Evolutionary conservation across 1,284 basidiomycete genomes (phyloP), one percentile per base, ranked within the genome.

Genomic region (Puccinia sorghi): DNA sequence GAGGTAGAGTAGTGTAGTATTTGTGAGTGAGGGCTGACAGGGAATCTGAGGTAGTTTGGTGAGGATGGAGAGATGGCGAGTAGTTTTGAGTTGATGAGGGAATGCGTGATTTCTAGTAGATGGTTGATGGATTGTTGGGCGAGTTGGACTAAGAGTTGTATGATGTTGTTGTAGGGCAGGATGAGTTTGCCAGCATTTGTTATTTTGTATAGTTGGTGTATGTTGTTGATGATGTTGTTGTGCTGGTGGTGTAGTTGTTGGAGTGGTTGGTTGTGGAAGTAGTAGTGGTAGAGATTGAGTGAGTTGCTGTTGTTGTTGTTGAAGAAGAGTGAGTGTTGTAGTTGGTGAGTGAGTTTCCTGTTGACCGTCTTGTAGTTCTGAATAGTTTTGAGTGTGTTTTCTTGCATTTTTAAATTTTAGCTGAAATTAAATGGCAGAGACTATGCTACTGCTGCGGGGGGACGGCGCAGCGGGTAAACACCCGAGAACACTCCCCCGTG

Each of bases 161-260:
- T 59, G 17, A 77, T 27, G 39, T 59, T 27, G 39, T 22, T 27
- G 43, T 32, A 77, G 43, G 39, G 39, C n/a, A 27, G 37, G 74
- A 77, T 77, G 2, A 56, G 64, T 77, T 70, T 77, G 7, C 74
- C 74, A 37, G 15, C 11, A 7, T 59, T 69, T 6, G 74, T 77
- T 27, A 70, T 41, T 37, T 20, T 54, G 43, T n/a, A 32, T 1
- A 78, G 64, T 7, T 22, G 43, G 20, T 71, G 27, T 22, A 71
- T 46, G 20, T 3, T 9, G 11, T 1, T 41, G 52, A 66, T 54
- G 64, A 67, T 46, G 0, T 20, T 20, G 4, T 61, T 32, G 20
- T 15, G 25, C 6, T 32, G 20, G 8, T 61, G 59, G 8, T 61
- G 37, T 37, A 32, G 32, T 61, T 13, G 57, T 7, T 13, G 6